Conservation (phyloP, 305 asterid species). For the Solanum hybrid region DNA sequence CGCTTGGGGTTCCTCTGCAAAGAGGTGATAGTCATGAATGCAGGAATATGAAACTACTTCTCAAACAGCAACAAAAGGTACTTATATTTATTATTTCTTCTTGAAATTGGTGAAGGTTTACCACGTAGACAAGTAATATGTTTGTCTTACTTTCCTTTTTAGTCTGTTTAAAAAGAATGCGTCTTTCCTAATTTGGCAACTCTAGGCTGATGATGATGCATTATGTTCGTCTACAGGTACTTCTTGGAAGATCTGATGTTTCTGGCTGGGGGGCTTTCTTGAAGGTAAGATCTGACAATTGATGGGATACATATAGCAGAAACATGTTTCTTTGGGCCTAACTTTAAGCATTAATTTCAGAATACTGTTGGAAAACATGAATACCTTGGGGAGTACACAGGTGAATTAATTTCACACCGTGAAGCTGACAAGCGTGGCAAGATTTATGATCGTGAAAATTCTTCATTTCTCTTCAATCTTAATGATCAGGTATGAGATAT, state of each 20-base stretch:
- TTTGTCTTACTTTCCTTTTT: background rate
- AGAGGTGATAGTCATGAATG: conserved; percentile 72
- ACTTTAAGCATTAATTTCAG: conserved; percentile 29
- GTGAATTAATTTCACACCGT: conserved; percentile 77
- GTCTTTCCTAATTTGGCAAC: background rate
- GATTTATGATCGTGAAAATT: conserved; percentile 92
- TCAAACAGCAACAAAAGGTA: conserved; percentile 93
- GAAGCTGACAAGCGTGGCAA: conserved; percentile 99
- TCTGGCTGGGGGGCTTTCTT: conserved; percentile 93
- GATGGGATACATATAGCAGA: background rate
- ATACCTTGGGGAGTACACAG: conserved; percentile 85
- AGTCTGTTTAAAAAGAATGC: background rate
- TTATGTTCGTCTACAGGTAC: conserved; percentile 33
- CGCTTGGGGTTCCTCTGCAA: conserved; percentile 59
- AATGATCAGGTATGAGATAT: conserved; percentile 78
- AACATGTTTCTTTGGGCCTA: conserved; percentile 8
- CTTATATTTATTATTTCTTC: conserved; percentile 9
- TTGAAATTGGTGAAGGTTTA: conserved; percentile 51
- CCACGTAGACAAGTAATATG: background rate
- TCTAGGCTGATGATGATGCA: conserved; percentile 2
- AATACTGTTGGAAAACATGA: conserved; percentile 69
- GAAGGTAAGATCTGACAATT: conserved; percentile 39
- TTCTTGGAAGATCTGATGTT: conserved; percentile 66
- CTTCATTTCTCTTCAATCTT: conserved; percentile 88
- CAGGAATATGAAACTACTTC: conserved; percentile 85